These are phyloP conservation scores for Ophiocordyceps camponoti-rufipedis DNA, from an alignment of 2,329 filamentous ascomycete species.

Conservation along the genomic window DNA sequence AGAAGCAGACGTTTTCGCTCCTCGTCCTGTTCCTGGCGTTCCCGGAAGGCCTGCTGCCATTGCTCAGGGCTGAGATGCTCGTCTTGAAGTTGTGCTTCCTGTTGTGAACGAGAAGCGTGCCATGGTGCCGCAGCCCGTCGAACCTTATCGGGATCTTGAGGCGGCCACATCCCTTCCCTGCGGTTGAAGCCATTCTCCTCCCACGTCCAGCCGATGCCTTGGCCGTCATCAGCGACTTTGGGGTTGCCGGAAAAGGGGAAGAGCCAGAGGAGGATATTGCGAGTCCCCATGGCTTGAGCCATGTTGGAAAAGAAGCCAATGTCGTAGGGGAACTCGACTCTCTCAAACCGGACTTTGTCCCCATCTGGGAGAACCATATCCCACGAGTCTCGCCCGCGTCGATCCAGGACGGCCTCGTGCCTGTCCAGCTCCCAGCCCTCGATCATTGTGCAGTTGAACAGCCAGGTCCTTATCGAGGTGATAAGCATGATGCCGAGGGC, in stretches of 20 bases:
- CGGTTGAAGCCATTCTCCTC: slow-evolving; percentile 66
- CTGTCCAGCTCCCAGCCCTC: slow-evolving; percentile 59
- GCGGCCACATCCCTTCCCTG: slow-evolving; percentile 40
- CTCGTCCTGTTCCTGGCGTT: slow-evolving; percentile 29
- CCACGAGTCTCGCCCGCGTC: slow-evolving; percentile 28
- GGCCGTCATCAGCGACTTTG: slow-evolving; percentile 16
- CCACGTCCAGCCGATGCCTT: slow-evolving; percentile 38
- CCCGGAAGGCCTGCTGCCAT: slow-evolving; percentile 27
- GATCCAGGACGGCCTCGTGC: slow-evolving; percentile 36
- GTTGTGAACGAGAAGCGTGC: slow-evolving; percentile 17
- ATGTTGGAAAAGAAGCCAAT: slow-evolving; percentile 59
- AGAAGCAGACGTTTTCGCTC: slow-evolving; percentile 21
- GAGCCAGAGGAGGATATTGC: slow-evolving; percentile 49
- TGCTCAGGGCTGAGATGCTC: slow-evolving; percentile 22
- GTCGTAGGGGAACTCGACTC: slow-evolving; percentile 69
- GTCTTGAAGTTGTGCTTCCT: slow-evolving; percentile 14
- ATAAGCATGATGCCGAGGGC: slow-evolving; percentile 45
- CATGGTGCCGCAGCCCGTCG: slow-evolving; percentile 20
- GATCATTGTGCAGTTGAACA: slow-evolving; percentile 61
- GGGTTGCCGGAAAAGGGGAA: slow-evolving; percentile 44
- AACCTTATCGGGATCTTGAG: slow-evolving; percentile 42
- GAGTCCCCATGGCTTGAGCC: slow-evolving; percentile 55
- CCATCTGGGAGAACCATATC: slow-evolving; percentile 16
- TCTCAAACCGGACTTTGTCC: slow-evolving; percentile 30
- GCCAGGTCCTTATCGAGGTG: slow-evolving; percentile 41